Base-by-base conservation (phyloP, 2,329 filamentous ascomycete species). In the Zarea fungicola region DNA sequence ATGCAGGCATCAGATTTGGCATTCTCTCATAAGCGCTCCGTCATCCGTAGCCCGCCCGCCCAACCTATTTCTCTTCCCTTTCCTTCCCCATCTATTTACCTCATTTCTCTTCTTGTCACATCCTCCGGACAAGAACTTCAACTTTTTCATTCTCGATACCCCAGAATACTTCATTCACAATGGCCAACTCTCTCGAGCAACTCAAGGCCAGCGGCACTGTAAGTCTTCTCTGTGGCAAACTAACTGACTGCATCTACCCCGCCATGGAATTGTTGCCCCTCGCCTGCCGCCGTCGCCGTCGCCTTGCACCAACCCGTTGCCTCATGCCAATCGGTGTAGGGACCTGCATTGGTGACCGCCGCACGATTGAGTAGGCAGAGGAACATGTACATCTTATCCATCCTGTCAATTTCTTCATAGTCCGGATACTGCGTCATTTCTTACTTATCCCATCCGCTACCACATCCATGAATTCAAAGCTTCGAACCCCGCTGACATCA, bases 201-300 rank as follows among this genome's bases (percentile, higher is more conserved):
- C 81, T 96, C 68, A 96, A 96, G 80, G 83, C 86, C 75, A 70
- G 86, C 67, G 90, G 90, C 82, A 96, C 90, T 65, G 88, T 91
- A 77, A 73, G 87, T 85, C 50, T 40, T 25, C 31, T 31, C 14
- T 41, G 8, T n/a, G n/a, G n/a, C 26, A 31, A 13, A 16, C 19
- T 45, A n/a, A n/a, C 28, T 23, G 13, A 23, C 16, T 32, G n/a
- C 18, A 36, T 26, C 48, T 54, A 58, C 60, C 59, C 59, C 57
- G 56, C 57, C 57, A 60, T 59, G 48, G 29, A 25, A 13, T 29
- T 22, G 34, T 26, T 51, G 41, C 53, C 54, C 52, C 54, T 47
- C 46, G 35, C 31, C 25, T 29, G 22, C 40, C 22, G 34, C 34
- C 32, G 28, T 16, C 26, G 25, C 6, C n/a, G 14, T 14, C 14